Evolutionary conservation across 352 stramenopile genomes (phyloP).

Genomic region (Plasmopara muralis): DNA sequence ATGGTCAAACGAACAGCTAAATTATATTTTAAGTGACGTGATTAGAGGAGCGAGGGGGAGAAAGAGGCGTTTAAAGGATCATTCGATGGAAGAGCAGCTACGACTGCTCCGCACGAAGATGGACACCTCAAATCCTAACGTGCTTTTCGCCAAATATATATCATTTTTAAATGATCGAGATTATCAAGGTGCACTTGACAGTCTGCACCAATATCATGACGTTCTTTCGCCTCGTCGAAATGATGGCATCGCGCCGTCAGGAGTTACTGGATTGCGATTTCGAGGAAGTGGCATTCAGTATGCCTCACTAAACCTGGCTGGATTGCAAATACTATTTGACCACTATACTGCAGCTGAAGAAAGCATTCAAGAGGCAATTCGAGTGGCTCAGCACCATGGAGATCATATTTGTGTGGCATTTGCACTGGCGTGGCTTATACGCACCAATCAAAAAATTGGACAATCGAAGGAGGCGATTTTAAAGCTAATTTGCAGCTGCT

Average conservation of each 20-base stretch:
- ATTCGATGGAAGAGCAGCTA: conserved; percentile 14
- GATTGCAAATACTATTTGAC: conserved; percentile 82
- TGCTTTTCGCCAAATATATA: conserved; percentile 84
- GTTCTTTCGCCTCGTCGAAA: conserved; percentile 61
- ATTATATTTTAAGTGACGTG: conserved; percentile 52
- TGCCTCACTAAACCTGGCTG: conserved; percentile 84
- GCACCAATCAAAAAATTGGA: conserved; percentile 54
- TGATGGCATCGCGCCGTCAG: conserved; percentile 6
- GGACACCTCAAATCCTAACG: conserved; percentile 35
- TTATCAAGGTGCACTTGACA: conserved; percentile 82
- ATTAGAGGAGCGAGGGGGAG: conserved; percentile 17
- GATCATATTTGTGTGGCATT: conserved; percentile 91
- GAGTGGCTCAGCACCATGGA: conserved; percentile 88
- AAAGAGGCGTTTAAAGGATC: conserved; percentile 3
- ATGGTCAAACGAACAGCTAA: conserved; percentile 55
- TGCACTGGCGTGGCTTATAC: conserved; percentile 84
- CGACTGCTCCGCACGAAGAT: conserved; percentile 20
- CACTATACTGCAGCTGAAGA: conserved; percentile 68
- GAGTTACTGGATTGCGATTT: conserved; percentile 31
- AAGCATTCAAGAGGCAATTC: conserved; percentile 89
- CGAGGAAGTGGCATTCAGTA: conserved; percentile 82
- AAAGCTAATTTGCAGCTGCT: conserved; percentile 39
- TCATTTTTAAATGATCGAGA: conserved; percentile 76
- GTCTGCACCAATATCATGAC: conserved; percentile 92
- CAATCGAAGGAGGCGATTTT: conserved; percentile 46